Evolutionary conservation across 768 basidiomycete genomes (phyloP), one percentile per base, ranked within the genome.

Genomic region (Leucogyrophana mollusca): DNA sequence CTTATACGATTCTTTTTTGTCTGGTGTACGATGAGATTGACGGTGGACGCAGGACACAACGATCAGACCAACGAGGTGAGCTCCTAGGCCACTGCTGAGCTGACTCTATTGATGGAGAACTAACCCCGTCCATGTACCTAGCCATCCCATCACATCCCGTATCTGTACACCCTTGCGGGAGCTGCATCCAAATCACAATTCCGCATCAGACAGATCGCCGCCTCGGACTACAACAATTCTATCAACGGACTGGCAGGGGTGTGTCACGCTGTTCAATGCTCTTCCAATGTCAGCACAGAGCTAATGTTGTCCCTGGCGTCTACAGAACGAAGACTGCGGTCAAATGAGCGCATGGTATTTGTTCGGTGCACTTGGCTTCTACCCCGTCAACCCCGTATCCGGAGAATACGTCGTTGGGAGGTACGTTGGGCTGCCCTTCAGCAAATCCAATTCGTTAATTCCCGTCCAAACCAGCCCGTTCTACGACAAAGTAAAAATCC

Each of bases 311-410:
- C 9, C 44, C 9, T 45, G 14, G 10, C 14, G 1, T 20, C n/a
- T n/a, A n/a, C 49, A 90, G 85, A 93, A 92, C 55, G 90, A 93
- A 60, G 90, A 93, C 58, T 91, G 89, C 52, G 89, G 90, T 1
- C 90, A 93, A 60, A 92, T 92, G 90, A 88, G 85, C 55, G 86
- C 89, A 0, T 92, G 90, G 90, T 91, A 84, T 55, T 74, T 91
- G 11, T 91, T 90, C 67, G 84, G 80, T 40, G 80, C 87, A 0
- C 73, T 93, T 64, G 89, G 90, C 1, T 87, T 92, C 62, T 92
- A 92, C 55, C 88, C 87, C 30, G 87, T 91, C 33, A 85, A 91
- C 58, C 90, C 90, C 0, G 85, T 85, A 0, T 86, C 84, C 0
- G 82, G 78, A 2, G 78, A 80, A 56, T 92, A 91, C 50, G 71